phyloP scores from a whole-genome alignment of 116 monocot species.

The Trichopus zeylanicus region DNA sequence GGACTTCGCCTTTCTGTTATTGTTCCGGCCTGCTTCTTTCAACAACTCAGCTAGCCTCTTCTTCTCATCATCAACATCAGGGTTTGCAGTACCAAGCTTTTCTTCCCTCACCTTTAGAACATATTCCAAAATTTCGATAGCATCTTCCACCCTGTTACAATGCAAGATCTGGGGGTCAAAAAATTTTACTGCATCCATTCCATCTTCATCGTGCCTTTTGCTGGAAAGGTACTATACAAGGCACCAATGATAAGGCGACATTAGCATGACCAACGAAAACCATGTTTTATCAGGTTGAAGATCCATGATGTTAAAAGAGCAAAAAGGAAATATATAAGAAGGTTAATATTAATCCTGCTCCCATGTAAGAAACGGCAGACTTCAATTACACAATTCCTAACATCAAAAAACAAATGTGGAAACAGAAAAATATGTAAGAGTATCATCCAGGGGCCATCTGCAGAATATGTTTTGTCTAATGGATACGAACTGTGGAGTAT shows the following conservation, averaged over 20 bases:
- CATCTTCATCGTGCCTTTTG: no score
- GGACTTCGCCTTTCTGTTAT: slow-evolving; percentile 63
- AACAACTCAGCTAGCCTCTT: slow-evolving; percentile 64
- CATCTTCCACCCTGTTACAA: slow-evolving; percentile 63
- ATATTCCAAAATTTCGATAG: slow-evolving; percentile 71
- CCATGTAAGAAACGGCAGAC: no score
- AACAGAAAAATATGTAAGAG: no score
- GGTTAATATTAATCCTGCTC: no score
- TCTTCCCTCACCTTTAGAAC: slow-evolving; percentile 77
- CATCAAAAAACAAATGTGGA: no score
- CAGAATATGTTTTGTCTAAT: no score
- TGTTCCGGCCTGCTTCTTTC: slow-evolving; percentile 66
- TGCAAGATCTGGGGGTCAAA: background rate
- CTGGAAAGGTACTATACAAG: no score
- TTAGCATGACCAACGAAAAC: background rate
- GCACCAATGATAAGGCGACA: background rate
- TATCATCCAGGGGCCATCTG: no score
- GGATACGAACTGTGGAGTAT: no score
- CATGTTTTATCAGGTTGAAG: no score
- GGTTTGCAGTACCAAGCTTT: slow-evolving; percentile 82
- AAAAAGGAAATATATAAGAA: no score
- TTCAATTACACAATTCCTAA: no score
- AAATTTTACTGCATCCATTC: background rate
- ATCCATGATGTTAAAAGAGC: background rate
- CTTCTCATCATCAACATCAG: slow-evolving; percentile 80